phyloP scores from a whole-genome alignment of 1,139 yeast species.

The Yamadazyma diddensiae region DNA sequence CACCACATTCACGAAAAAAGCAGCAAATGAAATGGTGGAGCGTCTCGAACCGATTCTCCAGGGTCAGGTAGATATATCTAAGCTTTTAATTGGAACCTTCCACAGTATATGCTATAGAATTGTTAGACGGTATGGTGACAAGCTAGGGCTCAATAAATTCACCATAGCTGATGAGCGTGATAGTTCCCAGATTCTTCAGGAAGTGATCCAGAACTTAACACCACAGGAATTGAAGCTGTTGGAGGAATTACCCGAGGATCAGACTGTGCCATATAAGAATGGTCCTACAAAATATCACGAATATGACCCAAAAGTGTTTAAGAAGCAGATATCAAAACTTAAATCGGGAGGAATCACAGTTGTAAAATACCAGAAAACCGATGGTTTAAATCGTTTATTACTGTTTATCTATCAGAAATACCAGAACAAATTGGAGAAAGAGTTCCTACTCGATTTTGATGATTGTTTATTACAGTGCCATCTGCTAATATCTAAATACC shows the following conservation, averaged over 20 bases:
- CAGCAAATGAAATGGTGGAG: slow-evolving; percentile 78
- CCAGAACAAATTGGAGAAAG: slow-evolving; percentile 43
- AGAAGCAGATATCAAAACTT: slow-evolving; percentile 47
- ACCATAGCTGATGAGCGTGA: slow-evolving; percentile 71
- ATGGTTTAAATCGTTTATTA: slow-evolving; percentile 13
- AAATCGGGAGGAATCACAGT: slow-evolving; percentile 49
- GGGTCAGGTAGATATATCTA: slow-evolving; percentile 34
- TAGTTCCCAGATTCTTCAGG: slow-evolving; percentile 45
- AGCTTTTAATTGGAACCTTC: slow-evolving; percentile 76
- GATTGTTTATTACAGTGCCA: slow-evolving; percentile 66
- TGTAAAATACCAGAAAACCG: slow-evolving; percentile 24
- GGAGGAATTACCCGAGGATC: slow-evolving; percentile 15
- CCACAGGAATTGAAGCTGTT: slow-evolving; percentile 24
- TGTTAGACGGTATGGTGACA: slow-evolving; percentile 53
- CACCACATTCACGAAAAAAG: slow-evolving; percentile 88
- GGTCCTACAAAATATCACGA: slow-evolving; percentile 22
- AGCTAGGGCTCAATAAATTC: slow-evolving; percentile 47
- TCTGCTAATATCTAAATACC: slow-evolving; percentile 41
- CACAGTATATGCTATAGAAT: slow-evolving; percentile 74
- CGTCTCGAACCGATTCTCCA: slow-evolving; percentile 47
- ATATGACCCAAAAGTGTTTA: slow-evolving; percentile 35
- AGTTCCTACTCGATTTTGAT: slow-evolving; percentile 70
- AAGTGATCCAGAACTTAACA: slow-evolving; percentile 35
- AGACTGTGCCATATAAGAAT: slow-evolving; percentile 13
- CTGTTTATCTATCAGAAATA: slow-evolving; percentile 46